phyloP scores from a whole-genome alignment of 208 protist genomes.

The Phytomonas sp. region DNA sequence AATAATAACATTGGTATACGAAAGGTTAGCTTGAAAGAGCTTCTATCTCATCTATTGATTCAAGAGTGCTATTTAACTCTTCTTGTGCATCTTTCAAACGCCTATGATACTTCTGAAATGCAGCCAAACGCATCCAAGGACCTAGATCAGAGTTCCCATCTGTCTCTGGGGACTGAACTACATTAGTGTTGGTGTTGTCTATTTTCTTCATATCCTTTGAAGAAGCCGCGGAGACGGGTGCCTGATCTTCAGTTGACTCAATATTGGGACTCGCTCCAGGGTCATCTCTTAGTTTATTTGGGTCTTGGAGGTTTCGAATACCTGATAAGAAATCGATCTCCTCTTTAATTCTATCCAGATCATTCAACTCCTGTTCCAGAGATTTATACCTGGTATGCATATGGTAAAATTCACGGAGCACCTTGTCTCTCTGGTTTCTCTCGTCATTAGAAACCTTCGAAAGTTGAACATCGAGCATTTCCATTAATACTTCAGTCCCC shows the following conservation, averaged over 20 bases:
- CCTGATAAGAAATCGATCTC: not conserved
- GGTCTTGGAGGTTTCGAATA: not conserved
- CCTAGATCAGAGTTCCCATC: not conserved
- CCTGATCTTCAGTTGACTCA: not conserved
- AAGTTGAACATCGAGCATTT: not conserved
- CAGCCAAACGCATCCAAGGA: slow-evolving; percentile 4
- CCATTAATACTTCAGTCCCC: not conserved
- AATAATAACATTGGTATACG: slow-evolving; percentile 1
- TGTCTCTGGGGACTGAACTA: not conserved
- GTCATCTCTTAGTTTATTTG: not conserved
- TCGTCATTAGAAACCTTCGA: not conserved
- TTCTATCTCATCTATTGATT: slow-evolving; percentile 12
- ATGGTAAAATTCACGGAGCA: not conserved
- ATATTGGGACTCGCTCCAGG: not conserved
- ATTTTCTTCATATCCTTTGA: not conserved
- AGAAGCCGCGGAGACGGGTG: not conserved
- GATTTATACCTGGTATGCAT: not conserved
- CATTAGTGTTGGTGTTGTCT: not conserved
- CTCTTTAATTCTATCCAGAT: not conserved
- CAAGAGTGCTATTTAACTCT: slow-evolving; percentile 16
- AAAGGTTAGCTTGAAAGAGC: not conserved
- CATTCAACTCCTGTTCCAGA: not conserved
- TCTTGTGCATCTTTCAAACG: slow-evolving; percentile 18
- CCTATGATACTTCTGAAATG: slow-evolving; percentile 20
- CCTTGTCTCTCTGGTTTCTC: not conserved